Evolutionary conservation across 139 green algal species (phyloP), one percentile per base, ranked within the genome.

Genomic region (Zygnema circumcarinatum): DNA sequence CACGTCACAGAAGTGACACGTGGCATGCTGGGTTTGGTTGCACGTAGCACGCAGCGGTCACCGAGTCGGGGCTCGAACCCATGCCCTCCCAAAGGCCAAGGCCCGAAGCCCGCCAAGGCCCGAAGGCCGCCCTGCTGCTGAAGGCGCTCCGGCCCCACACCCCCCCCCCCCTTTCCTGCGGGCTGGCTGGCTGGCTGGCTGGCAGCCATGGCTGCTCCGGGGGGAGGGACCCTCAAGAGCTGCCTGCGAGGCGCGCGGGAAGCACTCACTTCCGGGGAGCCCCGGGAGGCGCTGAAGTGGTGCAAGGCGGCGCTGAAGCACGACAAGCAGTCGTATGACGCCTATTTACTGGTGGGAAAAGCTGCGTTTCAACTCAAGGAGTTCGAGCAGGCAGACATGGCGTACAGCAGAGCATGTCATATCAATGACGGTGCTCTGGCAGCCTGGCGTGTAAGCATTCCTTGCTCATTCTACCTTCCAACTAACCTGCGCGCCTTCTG

Each of bases 281-380:
- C 16, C 11, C 35, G 69, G 36, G 69, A 78, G 16, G 7, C 69
- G 7, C 16, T 78, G 35, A 78, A 16, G 69, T 78, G 7, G 3
- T 39, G 35, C 69, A 78, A 41, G 16, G 7, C 69, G 3, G 69
- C 69, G 69, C 69, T 78, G 69, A 78, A 78, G 16, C 7, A 38
- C 16, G 69, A 78, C 69, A 78, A 78, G 16, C 3, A 78, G 11
- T 78, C 11, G 11, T 78, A 78, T 41, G 69, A 78, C 7, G 69
- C 69, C 69, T 41, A 52, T 41, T 3, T 78, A 25, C 16, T 39
- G 7, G 69, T 11, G 3, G 69, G 69, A 3, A 78, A 78, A 16
- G 36, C 36, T 25, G 36, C 69, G 69, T 78, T 78, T 41, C 69
- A 38, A 25, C 69, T 78, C 11, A 3, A 39, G 7, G 69, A 78